Evolutionary conservation across 2,329 filamentous ascomycete species (phyloP), one percentile per base, ranked within the genome.

Genomic region (Zarea fungicola): DNA sequence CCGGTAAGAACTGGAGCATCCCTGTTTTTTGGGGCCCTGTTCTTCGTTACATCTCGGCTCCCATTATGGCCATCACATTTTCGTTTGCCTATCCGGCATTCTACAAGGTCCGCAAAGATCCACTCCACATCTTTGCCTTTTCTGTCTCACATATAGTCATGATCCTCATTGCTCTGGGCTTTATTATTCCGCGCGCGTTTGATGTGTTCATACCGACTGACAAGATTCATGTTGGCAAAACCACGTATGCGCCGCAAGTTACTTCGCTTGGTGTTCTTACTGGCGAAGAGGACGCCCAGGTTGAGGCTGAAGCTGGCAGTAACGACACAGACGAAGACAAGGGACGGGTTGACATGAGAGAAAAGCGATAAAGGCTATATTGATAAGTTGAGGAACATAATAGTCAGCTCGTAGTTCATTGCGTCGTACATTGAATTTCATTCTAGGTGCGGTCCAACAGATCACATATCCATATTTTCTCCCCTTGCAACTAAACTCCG

Each of bases 1-100:
- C 61, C 2, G 67, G 70, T 11, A 70, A 69, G 9, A 79, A 79
- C 54, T 78, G 75, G 76, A 67, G 60, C 4, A 76, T 80, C 3
- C 75, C 74, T 3, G 52, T 23, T 25, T 66, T 75, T 54, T 72
- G 74, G 59, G 70, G 73, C 0, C 46, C 71, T 8, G 60, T 76
- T 0, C 58, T 74, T 0, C 71, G 72, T 6, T 76, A 72, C 21
- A 53, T 74, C 19, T 69, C 68, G 7, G 70, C 65, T 0, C 73
- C 73, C 0, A 64, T 73, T 6, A 60, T 75, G 0, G 67, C 67
- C 6, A 66, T 76, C n/a, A 67, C 75, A 23, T 70, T 70, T 51
- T 70, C 68, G 32, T 74, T 76, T 46, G 66, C 69, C 0, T 75
- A 74, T 51, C 71, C 70, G 0, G 61, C 65, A 26, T 74, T 74